These are phyloP conservation scores for Chrysoporthe deuterocubensis DNA, from an alignment of 2,329 filamentous ascomycete species.

Conservation along the genomic window DNA sequence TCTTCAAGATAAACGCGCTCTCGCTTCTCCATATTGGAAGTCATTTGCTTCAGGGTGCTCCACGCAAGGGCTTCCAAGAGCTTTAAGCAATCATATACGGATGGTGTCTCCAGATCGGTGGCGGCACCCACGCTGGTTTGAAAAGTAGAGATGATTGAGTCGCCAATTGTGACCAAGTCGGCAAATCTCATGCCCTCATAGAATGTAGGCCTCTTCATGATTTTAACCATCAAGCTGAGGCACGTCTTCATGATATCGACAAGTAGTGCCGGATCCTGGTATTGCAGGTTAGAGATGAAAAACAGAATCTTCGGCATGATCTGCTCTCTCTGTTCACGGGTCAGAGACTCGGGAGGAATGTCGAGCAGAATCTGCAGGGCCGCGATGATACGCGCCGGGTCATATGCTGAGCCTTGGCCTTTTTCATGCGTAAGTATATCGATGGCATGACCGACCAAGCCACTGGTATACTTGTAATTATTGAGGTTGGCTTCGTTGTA, in stretches of 20 bases:
- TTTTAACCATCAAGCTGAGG: slow-evolving; percentile 51
- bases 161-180: slow-evolving; percentile 40
- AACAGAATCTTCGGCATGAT: slow-evolving; percentile 44
- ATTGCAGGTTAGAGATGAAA: slow-evolving; percentile 34
- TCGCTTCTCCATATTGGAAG: slow-evolving; percentile 28
- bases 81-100: slow-evolving; percentile 19
- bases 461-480: slow-evolving; percentile 25
- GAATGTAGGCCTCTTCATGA: slow-evolving; percentile 56
- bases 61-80: slow-evolving; percentile 24
- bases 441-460: slow-evolving; percentile 22
- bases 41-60: slow-evolving; percentile 28
- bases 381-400: slow-evolving; percentile 1
- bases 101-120: background rate
- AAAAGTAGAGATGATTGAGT: slow-evolving; percentile 24
- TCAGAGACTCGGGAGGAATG: slow-evolving; percentile 45
- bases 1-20: slow-evolving; percentile 30
- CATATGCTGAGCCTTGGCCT: slow-evolving; percentile 6
- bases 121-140: background rate
- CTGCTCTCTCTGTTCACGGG: slow-evolving; percentile 48
- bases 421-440: slow-evolving; percentile 16
- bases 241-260: slow-evolving; percentile 38
- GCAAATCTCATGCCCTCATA: slow-evolving; percentile 52
- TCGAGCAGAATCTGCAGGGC: slow-evolving; percentile 35
- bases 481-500: slow-evolving; percentile 26
- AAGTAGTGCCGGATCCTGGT: slow-evolving; percentile 13